Evolutionary conservation across 2,329 filamentous ascomycete genomes (phyloP).

Genomic region (Aspergillus sp.): DNA sequence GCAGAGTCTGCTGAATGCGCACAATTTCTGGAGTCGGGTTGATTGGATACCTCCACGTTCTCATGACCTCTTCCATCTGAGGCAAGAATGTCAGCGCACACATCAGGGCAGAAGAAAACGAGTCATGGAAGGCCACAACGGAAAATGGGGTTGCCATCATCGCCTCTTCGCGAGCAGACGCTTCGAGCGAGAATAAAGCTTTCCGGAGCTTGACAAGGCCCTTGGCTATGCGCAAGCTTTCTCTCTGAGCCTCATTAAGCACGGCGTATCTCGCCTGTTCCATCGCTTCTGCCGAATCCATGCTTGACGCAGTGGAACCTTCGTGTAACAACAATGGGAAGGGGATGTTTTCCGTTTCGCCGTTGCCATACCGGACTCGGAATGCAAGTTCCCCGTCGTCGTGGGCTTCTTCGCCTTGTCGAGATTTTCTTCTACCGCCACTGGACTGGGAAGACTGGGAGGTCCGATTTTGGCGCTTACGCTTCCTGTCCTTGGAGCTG

Average conservation of each 20-base stretch:
- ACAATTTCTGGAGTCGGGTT: conserved; percentile 56
- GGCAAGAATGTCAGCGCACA: conserved; percentile 51
- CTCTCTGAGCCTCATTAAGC: conserved; percentile 53
- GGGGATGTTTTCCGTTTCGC: conserved; percentile 59
- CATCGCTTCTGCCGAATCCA: conserved; percentile 34
- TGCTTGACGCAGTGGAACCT: conserved; percentile 28
- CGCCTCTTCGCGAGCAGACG: conserved; percentile 31
- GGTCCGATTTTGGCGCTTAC: conserved; percentile 55
- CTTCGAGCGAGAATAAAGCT: conserved; percentile 54
- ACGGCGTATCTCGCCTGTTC: conserved; percentile 46
- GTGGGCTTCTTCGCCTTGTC: conserved; percentile 44
- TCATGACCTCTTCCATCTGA: conserved; percentile 57
- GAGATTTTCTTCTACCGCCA: conserved; percentile 47
- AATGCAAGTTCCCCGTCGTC: conserved; percentile 51
- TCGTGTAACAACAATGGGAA: conserved; percentile 40
- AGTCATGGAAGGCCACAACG: conserved; percentile 33
- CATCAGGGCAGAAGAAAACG: conserved; percentile 44
- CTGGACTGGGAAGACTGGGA: conserved; percentile 46
- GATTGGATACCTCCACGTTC: conserved; percentile 60
- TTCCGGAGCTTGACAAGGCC: conserved; percentile 55
- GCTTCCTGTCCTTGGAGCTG: conserved; percentile 50
- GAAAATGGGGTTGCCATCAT: conserved; percentile 28
- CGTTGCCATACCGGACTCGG: conserved; percentile 59
- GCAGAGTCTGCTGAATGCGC: conserved; percentile 55
- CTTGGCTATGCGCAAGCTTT: conserved; percentile 58